phyloP scores from a whole-genome alignment of 2,329 filamentous ascomycete genomes.

The Sclerotinia sclerotiorum region DNA sequence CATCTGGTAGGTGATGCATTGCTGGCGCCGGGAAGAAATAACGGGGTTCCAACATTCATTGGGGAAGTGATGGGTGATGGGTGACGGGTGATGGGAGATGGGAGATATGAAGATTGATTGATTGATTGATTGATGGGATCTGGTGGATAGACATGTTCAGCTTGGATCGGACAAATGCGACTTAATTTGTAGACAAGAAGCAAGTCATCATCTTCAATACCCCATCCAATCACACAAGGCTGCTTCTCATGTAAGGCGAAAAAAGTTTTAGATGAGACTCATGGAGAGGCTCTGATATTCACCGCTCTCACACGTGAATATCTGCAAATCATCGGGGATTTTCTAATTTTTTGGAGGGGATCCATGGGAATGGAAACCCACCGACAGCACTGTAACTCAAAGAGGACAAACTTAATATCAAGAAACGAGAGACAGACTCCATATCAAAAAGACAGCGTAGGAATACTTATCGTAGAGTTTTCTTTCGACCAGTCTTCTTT shows the following conservation, averaged over 20 bases:
- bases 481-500: not conserved
- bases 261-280: not conserved
- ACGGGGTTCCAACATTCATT: not conserved
- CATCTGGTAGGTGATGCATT: slow-evolving; percentile 6
- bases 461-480: not conserved
- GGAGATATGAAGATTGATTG: not conserved
- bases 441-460: not conserved
- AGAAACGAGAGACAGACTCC: slow-evolving; percentile 14
- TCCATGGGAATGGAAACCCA: not conserved
- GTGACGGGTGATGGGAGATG: not conserved
- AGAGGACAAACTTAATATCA: not conserved
- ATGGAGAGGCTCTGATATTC: not conserved
- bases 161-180: slow-evolving; percentile 2
- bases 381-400: slow-evolving; percentile 11
- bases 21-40: slow-evolving; percentile 4
- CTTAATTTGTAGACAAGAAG: not conserved
- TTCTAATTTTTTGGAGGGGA: not conserved
- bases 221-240: not conserved
- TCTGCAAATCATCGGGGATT: slow-evolving; percentile 14
- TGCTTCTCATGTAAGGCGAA: not conserved
- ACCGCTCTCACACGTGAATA: slow-evolving; percentile 18
- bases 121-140: not conserved
- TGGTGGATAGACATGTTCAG: not conserved
- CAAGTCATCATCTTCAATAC: not conserved
- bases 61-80: not conserved